Evolutionary conservation across 1,139 yeast species (phyloP), one percentile per base, ranked within the genome.

Genomic region (Candida sp.): DNA sequence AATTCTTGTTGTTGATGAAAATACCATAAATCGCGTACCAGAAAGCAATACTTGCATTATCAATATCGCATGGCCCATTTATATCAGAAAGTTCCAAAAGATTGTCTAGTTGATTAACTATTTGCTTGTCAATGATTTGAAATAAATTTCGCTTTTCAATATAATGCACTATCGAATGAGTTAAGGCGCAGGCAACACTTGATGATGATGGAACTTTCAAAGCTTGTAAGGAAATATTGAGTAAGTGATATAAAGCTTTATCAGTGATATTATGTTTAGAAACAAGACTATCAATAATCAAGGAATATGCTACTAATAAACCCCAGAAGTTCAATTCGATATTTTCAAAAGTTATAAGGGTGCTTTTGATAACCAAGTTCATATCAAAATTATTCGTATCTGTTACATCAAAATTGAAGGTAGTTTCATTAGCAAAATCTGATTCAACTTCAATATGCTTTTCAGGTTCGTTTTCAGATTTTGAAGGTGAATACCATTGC

Each of bases 61-160:
- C 65, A 1, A 82, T 45, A 1, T 45, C 32, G 1, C 60, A 54
- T 0, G 93, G 91, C 0, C 91, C 91, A 53, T 75, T 77, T 1
- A 81, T 64, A 36, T 79, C 83, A 0, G 87, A 64, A 11, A 78
- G 57, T 36, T 81, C 85, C 35, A 77, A 61, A 3, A 80, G 44
- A 29, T 73, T 75, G 38, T 74, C 76, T 22, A 81, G 57, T 50
- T 76, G 79, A 33, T 69, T 75, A 1, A 65, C 44, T 5, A 79
- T 50, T 0, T 73, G 58, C 11, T 60, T 60, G 41, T 79, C 82
- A 2, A 63, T 44, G 0, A 64, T 41, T 6, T 46, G 45, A 22
- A 48, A 43, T 19, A 58, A 39, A 21, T 49, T 46, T 3, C 46
- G 48, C 3, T 49, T 45, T 2, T 54, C 40, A 22, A 49, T 49